phyloP scores from a whole-genome alignment of 768 basidiomycete species.

The Chiua virens region DNA sequence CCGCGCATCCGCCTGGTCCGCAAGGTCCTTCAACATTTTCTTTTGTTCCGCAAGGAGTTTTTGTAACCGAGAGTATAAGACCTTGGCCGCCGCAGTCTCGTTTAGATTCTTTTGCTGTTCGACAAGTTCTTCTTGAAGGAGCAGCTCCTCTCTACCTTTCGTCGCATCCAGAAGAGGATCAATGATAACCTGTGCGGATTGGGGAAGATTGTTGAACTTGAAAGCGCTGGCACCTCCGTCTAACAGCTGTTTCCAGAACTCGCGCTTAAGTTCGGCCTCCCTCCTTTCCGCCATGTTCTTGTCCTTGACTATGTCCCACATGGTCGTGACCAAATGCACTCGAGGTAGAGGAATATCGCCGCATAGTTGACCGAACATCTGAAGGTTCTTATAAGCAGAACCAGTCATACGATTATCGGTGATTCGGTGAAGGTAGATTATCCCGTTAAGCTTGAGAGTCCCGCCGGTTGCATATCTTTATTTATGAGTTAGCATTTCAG shows the following conservation, averaged over 20 bases:
- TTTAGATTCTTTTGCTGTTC: constrained; percentile 12
- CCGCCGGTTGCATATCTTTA: constrained; percentile 1
- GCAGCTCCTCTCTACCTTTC: not conserved
- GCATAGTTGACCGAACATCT: constrained; percentile 36
- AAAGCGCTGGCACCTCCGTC: not conserved
- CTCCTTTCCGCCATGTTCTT: not conserved
- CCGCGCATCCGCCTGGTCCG: constrained; percentile 15
- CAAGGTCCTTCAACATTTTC: constrained; percentile 11
- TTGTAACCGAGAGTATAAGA: constrained; percentile 16
- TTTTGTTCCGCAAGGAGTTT: constrained; percentile 18
- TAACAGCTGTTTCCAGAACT: constrained; percentile 25
- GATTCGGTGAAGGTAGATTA: constrained; percentile 36
- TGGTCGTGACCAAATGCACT: constrained; percentile 36
- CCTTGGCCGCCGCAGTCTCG: constrained; percentile 23
- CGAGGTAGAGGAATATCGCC: constrained; percentile 29
- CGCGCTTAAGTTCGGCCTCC: constrained; percentile 23
- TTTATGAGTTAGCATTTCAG: no score
- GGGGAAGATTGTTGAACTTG: not conserved
- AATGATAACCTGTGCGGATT: not conserved
- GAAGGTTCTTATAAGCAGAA: constrained; percentile 28
- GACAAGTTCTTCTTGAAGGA: constrained; percentile 23
- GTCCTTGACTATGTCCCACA: constrained; percentile 34
- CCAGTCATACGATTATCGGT: constrained; percentile 35
- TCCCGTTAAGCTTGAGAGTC: constrained; percentile 23
- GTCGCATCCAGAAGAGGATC: not conserved